A percentile compares a stretch with the other conserved stretches of the same genome.
These are phyloP conservation scores for Fusarium sp. DNA, from an alignment of 2,329 filamentous ascomycete genomes.

Conservation along the genomic window DNA sequence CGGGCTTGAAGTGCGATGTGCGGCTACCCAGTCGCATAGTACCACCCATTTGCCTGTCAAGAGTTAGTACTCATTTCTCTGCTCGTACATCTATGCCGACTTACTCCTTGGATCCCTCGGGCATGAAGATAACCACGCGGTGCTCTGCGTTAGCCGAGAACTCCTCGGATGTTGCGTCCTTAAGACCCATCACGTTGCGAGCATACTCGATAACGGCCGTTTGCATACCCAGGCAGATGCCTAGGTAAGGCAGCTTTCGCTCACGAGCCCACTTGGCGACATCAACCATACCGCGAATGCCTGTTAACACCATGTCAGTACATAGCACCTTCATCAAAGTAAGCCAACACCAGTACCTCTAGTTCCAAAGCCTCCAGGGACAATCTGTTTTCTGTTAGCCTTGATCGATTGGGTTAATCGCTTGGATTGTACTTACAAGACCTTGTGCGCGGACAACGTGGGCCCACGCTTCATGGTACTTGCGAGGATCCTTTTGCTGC, in stretches of 20 bases:
- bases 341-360: conserved; percentile 71
- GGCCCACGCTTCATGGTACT: conserved; percentile 90
- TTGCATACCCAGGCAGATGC: conserved; percentile 94
- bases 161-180: conserved; percentile 70
- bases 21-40: conserved; percentile 89
- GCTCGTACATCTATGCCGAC: conserved; percentile 4
- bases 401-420: neutral
- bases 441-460: conserved; percentile 76
- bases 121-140: conserved; percentile 91
- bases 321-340: neutral
- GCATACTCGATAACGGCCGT: conserved; percentile 92
- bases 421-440: conserved; percentile 4
- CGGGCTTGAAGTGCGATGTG: conserved; percentile 80
- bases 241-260: conserved; percentile 85
- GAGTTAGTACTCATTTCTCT: conserved; percentile 7
- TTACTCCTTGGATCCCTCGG: conserved; percentile 71
- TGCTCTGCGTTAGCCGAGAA: conserved; percentile 71
- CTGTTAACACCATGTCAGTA: neutral
- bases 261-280: conserved; percentile 90
- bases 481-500: conserved; percentile 74
- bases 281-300: conserved; percentile 85
- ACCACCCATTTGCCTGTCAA: conserved; percentile 71
- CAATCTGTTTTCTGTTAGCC: conserved; percentile 54
- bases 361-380: conserved; percentile 84
- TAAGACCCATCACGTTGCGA: conserved; percentile 79